Base-by-base conservation (phyloP, 2,329 filamentous ascomycete species). In the Pseudogymnoascus sp. region DNA sequence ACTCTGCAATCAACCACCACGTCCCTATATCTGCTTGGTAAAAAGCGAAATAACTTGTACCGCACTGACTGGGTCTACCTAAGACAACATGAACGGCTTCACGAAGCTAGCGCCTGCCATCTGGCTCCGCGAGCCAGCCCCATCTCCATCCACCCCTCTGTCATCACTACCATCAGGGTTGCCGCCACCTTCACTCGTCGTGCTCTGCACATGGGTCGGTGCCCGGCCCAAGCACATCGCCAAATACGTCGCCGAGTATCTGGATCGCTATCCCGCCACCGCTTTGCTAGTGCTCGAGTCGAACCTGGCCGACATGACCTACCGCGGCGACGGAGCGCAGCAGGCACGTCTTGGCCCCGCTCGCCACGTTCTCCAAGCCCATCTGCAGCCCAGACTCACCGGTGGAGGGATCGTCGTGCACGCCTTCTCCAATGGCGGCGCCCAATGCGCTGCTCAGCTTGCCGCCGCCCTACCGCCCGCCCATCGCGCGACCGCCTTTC, bases 121-220 rank as follows among this genome's bases (percentile, higher is more conserved):
- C 43, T 48, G 43, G 43, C 43, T 48, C 13, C 43, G 43, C 21
- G 21, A 48, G 21, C 21, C 21, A 14, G 28, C 28, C 28, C 28
- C 10, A 31, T 48, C 43, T 3, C 43, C 43, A 48, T 48, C 43
- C n/a, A 13, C 19, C 19, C 19, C 19, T 14, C 19, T 14, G 11
- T 14, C 19, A 23, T 23, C 43, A 25, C 21, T 14, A 25, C 11
- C 43, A 14, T 14, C 21, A 5, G 6, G 11, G 2, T 48, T 23
- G 19, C 21, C 19, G 43, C 21, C 43, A 6, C 43, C 43, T 13
- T 48, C 43, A 21, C 43, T 48, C 5, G 74, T 85, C 48, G 69
- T 85, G 54, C 76, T 86, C 65, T 85, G 80, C 71, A 79, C 82
- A 69, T 86, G 83, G 84, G 82, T 83, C 62, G 83, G 86, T 66